A percentile compares a stretch with the other conserved stretches of the same genome.
Evolutionary conservation across 2,329 filamentous ascomycete genomes (phyloP).

Genomic region (Clathrospora elynae): DNA sequence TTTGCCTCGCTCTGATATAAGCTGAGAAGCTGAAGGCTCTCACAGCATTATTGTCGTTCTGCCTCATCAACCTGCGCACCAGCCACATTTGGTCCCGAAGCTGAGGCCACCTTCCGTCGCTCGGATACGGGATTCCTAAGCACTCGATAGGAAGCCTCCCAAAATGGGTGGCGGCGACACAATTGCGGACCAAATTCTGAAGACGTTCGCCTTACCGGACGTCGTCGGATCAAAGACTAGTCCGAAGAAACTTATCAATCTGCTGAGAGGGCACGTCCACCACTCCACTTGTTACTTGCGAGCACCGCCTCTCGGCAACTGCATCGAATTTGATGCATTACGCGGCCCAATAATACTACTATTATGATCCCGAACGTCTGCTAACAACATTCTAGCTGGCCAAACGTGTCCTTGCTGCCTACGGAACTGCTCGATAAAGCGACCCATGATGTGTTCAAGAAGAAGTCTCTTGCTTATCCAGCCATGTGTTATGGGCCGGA

Average conservation of each 20-base stretch:
- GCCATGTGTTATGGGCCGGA: constrained; percentile 83
- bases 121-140: constrained; percentile 19
- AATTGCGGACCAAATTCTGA: constrained; percentile 16
- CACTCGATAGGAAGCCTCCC: constrained; percentile 22
- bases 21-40: constrained; percentile 13
- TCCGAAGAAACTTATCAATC: constrained; percentile 44
- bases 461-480: constrained; percentile 63
- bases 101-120: constrained; percentile 12
- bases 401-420: constrained; percentile 68
- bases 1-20: constrained; percentile 17
- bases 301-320: constrained; percentile 6
- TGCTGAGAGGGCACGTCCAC: constrained; percentile 43
- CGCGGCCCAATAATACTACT: constrained; percentile 20
- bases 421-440: constrained; percentile 65
- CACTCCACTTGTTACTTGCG: constrained; percentile 8
- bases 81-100: constrained; percentile 15
- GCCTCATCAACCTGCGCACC: constrained; percentile 11
- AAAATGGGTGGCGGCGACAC: constrained; percentile 16
- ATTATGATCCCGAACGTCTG: constrained; percentile 8
- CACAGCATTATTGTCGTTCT: constrained; percentile 2
- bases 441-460: constrained; percentile 64
- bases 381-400: constrained; percentile 65
- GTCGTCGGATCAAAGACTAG: constrained; percentile 36
- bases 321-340: constrained; percentile 14
- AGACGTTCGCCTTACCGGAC: constrained; percentile 35